Evolutionary conservation across 2,329 filamentous ascomycete genomes (phyloP).

Genomic region (Penicillium aurantiogriseum): DNA sequence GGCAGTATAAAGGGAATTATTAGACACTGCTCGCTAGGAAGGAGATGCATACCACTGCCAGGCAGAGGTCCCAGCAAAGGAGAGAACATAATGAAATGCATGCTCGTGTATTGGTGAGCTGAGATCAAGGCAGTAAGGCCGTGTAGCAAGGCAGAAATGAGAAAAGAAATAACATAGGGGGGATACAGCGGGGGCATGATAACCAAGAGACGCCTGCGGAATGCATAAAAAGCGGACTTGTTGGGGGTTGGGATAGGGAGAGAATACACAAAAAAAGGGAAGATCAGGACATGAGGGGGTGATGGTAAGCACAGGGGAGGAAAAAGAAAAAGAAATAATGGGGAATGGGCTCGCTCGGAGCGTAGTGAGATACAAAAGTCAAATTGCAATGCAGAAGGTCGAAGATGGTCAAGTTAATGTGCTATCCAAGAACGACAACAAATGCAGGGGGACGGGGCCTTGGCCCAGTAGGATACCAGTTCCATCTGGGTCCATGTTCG

Average conservation of each 20-base stretch:
- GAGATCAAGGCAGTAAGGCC: slow-evolving; percentile 6
- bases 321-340: slow-evolving; percentile 15
- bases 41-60: not conserved
- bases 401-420: slow-evolving; percentile 14
- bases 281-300: slow-evolving; percentile 25
- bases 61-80: not conserved
- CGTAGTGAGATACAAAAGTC: slow-evolving; percentile 17
- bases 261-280: slow-evolving; percentile 19
- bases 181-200: slow-evolving; percentile 22
- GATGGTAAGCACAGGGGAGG: slow-evolving; percentile 22
- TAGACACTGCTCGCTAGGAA: slow-evolving; percentile 13
- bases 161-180: slow-evolving; percentile 12
- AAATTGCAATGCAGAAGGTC: slow-evolving; percentile 15
- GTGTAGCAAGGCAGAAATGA: slow-evolving; percentile 23
- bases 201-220: slow-evolving; percentile 38
- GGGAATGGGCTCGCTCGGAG: slow-evolving; percentile 22
- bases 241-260: slow-evolving; percentile 9
- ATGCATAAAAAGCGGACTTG: slow-evolving; percentile 35
- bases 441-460: slow-evolving; percentile 19
- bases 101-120: slow-evolving; percentile 3
- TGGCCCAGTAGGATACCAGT: slow-evolving; percentile 20
- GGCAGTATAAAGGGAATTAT: slow-evolving; percentile 14
- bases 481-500: slow-evolving; percentile 17
- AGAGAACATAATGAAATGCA: slow-evolving; percentile 6
- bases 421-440: slow-evolving; percentile 15